phyloP scores from a whole-genome alignment of 2,329 filamentous ascomycete species.

The Beauveria australis region DNA sequence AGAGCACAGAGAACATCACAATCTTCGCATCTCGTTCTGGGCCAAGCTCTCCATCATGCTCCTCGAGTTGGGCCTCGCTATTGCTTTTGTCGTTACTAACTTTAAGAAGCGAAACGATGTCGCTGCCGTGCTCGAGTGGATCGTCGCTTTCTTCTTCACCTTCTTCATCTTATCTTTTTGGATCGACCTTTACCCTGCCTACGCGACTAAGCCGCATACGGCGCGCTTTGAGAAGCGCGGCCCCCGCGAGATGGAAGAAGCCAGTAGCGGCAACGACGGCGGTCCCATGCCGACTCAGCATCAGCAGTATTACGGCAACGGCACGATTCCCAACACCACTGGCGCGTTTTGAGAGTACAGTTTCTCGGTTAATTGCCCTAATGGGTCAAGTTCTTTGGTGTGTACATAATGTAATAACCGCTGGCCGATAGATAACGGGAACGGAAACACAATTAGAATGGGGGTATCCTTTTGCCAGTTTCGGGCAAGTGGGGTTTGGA shows the following conservation, averaged over 20 bases:
- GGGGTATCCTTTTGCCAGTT: neutral
- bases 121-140: slow-evolving; percentile 72
- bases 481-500: neutral
- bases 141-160: slow-evolving; percentile 75
- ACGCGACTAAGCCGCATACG: slow-evolving; percentile 42
- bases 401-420: neutral
- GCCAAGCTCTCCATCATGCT: slow-evolving; percentile 81
- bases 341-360: neutral
- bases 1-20: slow-evolving; percentile 65
- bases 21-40: slow-evolving; percentile 75
- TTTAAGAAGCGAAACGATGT: slow-evolving; percentile 45
- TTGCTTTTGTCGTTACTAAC: slow-evolving; percentile 60
- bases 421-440: neutral
- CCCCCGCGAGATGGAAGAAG: slow-evolving; percentile 18
- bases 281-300: neutral
- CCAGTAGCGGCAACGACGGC: neutral
- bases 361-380: too few relatives aligned
- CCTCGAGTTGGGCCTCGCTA: slow-evolving; percentile 63
- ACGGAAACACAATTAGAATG: neutral
- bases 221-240: slow-evolving; percentile 23
- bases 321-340: neutral
- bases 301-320: neutral
- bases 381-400: too few relatives aligned
- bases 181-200: slow-evolving; percentile 76
- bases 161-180: slow-evolving; percentile 83